These are phyloP conservation scores for Albophoma yamanashiensis DNA, from an alignment of 2,329 filamentous ascomycete genomes.

Conservation along the genomic window DNA sequence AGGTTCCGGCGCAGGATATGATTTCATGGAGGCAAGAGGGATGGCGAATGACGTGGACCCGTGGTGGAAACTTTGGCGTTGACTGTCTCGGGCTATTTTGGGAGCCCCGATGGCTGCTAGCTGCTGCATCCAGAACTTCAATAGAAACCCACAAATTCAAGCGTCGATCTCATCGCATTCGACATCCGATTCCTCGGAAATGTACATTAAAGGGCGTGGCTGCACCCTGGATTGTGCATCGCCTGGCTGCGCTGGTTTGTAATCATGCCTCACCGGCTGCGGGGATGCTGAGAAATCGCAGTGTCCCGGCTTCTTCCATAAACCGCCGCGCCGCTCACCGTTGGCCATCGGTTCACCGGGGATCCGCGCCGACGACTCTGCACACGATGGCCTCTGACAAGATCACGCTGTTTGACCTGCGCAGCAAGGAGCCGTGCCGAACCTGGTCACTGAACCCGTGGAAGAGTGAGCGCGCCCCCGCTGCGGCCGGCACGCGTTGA, in stretches of 20 bases:
- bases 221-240: background rate
- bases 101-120: too few species aligned
- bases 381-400: slow-evolving; percentile 19
- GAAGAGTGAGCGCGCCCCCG: slow-evolving; percentile 42
- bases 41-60: background rate
- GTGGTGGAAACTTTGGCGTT: too few species aligned
- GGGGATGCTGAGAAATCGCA: background rate
- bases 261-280: background rate
- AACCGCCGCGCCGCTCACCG: background rate
- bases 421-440: slow-evolving; percentile 34
- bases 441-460: slow-evolving; percentile 61
- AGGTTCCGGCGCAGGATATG: background rate
- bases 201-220: background rate
- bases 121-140: background rate
- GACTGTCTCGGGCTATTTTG: background rate
- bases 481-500: background rate
- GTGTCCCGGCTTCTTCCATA: background rate
- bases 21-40: background rate
- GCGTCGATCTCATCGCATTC: background rate
- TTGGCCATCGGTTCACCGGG: background rate
- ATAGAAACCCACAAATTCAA: background rate
- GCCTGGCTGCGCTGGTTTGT: background rate
- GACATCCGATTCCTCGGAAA: background rate
- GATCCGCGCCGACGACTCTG: background rate
- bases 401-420: slow-evolving; percentile 52